Evolutionary conservation across 768 basidiomycete genomes (phyloP).

Genomic region (Tylopilus subfusipes): DNA sequence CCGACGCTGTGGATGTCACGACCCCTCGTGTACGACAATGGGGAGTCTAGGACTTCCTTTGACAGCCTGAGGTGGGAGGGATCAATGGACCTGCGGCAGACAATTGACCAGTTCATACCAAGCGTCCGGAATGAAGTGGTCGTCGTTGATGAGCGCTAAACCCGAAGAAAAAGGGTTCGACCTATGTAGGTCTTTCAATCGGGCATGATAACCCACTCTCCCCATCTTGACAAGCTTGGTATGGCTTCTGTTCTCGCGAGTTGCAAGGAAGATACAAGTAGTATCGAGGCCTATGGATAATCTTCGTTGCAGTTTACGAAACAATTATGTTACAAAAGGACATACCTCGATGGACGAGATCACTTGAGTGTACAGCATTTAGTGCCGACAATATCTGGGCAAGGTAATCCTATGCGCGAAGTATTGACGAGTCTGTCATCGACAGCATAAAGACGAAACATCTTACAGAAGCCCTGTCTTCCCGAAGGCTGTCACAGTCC

Average conservation of each 20-base stretch:
- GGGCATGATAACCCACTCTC: conserved; percentile 67
- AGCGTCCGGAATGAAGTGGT: conserved; percentile 27
- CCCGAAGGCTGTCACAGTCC: conserved; percentile 69
- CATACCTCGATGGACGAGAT: conserved; percentile 68
- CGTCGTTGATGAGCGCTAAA: conserved; percentile 14
- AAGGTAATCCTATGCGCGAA: conserved; percentile 61
- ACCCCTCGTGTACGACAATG: conserved; percentile 68
- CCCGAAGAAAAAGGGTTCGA: conserved; percentile 70
- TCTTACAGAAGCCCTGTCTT: conserved; percentile 65
- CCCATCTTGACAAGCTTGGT: conserved; percentile 72
- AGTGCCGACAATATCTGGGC: conserved; percentile 68
- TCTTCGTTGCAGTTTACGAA: background rate
- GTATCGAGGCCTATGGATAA: conserved; percentile 48
- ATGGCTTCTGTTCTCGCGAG: conserved; percentile 46
- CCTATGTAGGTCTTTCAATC: conserved; percentile 73
- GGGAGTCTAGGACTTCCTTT: conserved; percentile 75
- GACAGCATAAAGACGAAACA: background rate
- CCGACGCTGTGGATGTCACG: conserved; percentile 84
- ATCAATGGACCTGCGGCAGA: background rate
- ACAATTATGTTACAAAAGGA: background rate
- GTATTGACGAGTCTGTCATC: background rate
- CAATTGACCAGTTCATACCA: conserved; percentile 15
- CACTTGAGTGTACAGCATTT: conserved; percentile 59
- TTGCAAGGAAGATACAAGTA: conserved; percentile 58
- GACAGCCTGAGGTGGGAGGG: conserved; percentile 50